phyloP scores from a whole-genome alignment of 1,284 basidiomycete genomes.

The Agaricales sp. region DNA sequence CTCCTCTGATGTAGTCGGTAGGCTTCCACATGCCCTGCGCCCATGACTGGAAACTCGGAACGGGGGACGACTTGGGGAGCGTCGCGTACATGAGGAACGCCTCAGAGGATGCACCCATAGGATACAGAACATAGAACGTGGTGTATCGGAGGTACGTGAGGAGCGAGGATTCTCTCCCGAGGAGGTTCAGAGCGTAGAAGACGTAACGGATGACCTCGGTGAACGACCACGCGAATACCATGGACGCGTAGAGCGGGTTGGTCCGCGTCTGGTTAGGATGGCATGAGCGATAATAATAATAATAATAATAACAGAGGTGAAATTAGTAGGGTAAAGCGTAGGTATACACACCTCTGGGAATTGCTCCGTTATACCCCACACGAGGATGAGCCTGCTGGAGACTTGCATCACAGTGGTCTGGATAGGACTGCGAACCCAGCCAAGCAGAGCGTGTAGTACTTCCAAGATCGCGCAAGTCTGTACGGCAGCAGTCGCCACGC shows the following conservation, averaged over 20 bases:
- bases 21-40: conserved; percentile 34
- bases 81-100: conserved; percentile 78
- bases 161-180: conserved; percentile 35
- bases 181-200: conserved; percentile 74
- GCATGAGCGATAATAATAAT: too few relatives aligned
- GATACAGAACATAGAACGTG: conserved; percentile 89
- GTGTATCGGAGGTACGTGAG: conserved; percentile 78
- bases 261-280: conserved; percentile 43
- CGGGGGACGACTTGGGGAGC: conserved; percentile 42
- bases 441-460: conserved; percentile 71
- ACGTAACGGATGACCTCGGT: conserved; percentile 91
- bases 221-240: conserved; percentile 90
- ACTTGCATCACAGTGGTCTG: conserved; percentile 83
- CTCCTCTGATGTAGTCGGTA: conserved; percentile 44
- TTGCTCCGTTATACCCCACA: conserved; percentile 75
- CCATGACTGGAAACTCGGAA: conserved; percentile 25
- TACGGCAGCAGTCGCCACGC: conserved; percentile 56
- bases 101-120: conserved; percentile 85
- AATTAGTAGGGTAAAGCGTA: conserved; percentile 1
- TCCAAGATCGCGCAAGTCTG: conserved; percentile 81
- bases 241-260: conserved; percentile 80
- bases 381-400: conserved; percentile 73
- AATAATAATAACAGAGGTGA: conserved; percentile 1
- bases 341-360: conserved; percentile 37
- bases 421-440: conserved; percentile 82